These are phyloP conservation scores for Nitzschia putrida DNA, from an alignment of 108 stramenopile genomes.

Conservation along the genomic window DNA sequence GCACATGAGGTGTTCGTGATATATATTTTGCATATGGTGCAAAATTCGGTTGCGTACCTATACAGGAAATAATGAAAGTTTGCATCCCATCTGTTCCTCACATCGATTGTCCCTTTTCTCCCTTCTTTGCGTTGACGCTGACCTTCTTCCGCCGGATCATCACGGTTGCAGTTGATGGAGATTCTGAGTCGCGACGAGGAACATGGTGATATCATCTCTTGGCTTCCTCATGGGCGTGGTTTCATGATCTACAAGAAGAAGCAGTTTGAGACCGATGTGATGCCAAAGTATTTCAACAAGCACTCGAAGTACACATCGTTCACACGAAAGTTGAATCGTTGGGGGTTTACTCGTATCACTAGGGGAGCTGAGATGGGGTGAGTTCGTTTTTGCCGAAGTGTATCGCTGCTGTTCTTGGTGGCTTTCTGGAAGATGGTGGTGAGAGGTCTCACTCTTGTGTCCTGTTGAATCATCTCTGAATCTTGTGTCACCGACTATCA, in stretches of 20 bases:
- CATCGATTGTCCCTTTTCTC: too few species aligned
- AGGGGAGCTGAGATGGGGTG: constrained; percentile 60
- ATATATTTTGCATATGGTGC: too few species aligned
- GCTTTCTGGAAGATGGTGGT: not conserved
- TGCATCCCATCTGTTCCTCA: too few species aligned
- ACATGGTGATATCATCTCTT: constrained; percentile 62
- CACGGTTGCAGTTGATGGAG: not conserved
- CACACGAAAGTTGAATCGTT: constrained; percentile 63
- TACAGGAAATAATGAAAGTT: too few species aligned
- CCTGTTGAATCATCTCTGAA: too few species aligned
- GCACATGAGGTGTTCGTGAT: too few species aligned
- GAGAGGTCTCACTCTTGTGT: not conserved
- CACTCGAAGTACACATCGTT: constrained; percentile 80
- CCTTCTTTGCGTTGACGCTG: too few species aligned
- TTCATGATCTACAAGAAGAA: constrained; percentile 72
- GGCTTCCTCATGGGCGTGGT: constrained; percentile 74
- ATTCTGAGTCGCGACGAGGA: constrained; percentile 38
- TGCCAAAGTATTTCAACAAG: constrained; percentile 76
- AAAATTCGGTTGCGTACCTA: too few species aligned
- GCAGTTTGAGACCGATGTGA: constrained; percentile 61
- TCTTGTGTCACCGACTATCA: too few species aligned
- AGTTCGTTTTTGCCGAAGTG: not conserved
- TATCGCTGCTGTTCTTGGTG: not conserved
- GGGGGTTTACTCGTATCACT: constrained; percentile 60
- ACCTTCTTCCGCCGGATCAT: too few species aligned